These are phyloP conservation scores for Cladosporium colombiae DNA, from an alignment of 2,329 filamentous ascomycete species.

Conservation along the genomic window DNA sequence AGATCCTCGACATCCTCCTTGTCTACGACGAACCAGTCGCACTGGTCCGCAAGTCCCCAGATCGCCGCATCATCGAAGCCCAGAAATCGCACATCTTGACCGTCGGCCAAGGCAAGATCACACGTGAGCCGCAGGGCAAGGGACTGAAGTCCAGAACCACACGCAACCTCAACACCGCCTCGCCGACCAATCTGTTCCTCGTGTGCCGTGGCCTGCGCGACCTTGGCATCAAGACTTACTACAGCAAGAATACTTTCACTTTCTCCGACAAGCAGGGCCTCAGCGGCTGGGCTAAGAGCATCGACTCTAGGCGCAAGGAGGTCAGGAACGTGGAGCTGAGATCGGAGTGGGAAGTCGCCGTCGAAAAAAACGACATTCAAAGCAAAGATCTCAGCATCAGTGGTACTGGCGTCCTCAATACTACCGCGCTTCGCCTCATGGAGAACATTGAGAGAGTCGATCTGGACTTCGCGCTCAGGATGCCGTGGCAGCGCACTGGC, in stretches of 20 bases:
- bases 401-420: neutral
- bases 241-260: conserved; percentile 6
- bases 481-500: neutral
- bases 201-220: neutral
- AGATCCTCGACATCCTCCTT: neutral
- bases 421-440: neutral
- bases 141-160: neutral
- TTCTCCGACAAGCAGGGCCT: neutral
- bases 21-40: neutral
- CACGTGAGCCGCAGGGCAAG: neutral
- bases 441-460: neutral
- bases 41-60: neutral
- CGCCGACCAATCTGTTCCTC: conserved; percentile 10
- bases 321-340: neutral
- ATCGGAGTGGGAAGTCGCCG: conserved; percentile 1
- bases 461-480: neutral
- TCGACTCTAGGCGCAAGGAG: neutral
- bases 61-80: neutral
- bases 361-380: neutral
- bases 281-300: neutral
- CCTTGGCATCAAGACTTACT: neutral
- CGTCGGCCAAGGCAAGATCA: neutral
- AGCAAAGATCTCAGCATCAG: neutral
- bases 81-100: neutral
- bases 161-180: conserved; percentile 6